A percentile compares a stretch with the other conserved stretches of the same genome.
Evolutionary conservation across 169 alveolate species (phyloP).

Genomic region (Ichthyophthirius multifiliis): DNA sequence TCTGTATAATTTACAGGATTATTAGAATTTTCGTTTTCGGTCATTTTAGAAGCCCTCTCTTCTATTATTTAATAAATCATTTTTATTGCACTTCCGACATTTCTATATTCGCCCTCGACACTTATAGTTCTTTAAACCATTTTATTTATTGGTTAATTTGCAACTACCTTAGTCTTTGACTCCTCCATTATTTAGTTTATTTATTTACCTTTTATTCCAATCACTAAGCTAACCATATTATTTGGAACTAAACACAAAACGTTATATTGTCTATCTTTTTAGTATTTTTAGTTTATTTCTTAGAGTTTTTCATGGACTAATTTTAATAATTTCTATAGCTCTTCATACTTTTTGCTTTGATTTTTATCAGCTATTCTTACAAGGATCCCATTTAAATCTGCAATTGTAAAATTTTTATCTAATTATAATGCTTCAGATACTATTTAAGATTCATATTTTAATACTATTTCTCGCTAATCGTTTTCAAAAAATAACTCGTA

Average conservation of each 20-base stretch:
- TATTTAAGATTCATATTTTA: background rate
- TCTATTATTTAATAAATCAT: background rate
- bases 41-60: background rate
- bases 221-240: slow-evolving; percentile 1
- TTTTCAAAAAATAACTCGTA: slow-evolving; percentile 1
- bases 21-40: background rate
- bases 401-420: background rate
- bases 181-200: background rate
- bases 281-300: too few relatives aligned
- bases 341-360: background rate
- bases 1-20: background rate
- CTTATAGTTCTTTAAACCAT: background rate
- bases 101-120: background rate
- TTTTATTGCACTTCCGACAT: background rate
- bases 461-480: background rate
- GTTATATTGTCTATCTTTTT: background rate
- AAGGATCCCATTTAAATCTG: background rate
- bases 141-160: background rate
- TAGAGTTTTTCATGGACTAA: background rate
- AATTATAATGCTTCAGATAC: background rate
- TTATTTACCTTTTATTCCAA: background rate
- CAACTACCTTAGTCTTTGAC: background rate
- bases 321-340: background rate
- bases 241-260: background rate
- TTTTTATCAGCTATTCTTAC: background rate